A percentile compares a stretch with the other conserved stretches of the same genome.
Evolutionary conservation across 1,284 basidiomycete species (phyloP).

Genomic region (Paramarasmius palmivorus): DNA sequence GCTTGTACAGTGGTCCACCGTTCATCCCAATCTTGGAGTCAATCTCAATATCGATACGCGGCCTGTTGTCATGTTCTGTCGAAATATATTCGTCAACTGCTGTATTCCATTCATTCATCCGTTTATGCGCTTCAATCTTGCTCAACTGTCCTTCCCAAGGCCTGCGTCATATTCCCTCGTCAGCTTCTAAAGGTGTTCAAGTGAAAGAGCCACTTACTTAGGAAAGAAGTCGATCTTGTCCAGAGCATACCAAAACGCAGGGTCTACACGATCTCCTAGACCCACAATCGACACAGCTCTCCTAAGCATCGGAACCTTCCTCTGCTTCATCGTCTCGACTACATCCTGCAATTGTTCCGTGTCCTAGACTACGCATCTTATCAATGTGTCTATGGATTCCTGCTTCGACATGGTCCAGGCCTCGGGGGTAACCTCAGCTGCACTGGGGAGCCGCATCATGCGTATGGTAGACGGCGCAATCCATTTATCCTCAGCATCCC

Average conservation of each 20-base stretch:
- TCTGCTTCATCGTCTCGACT: background rate
- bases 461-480: background rate
- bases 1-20: constrained; percentile 6
- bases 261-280: background rate
- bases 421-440: no score
- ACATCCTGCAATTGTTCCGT: no score
- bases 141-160: constrained; percentile 1
- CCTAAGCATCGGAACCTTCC: background rate
- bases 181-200: no score
- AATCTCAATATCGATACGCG: constrained; percentile 1
- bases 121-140: background rate
- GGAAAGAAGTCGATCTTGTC: background rate
- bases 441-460: background rate
- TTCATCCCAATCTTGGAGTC: constrained; percentile 3
- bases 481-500: background rate
- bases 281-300: background rate
- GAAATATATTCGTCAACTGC: constrained; percentile 3
- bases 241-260: constrained; percentile 7
- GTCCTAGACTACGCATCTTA: no score
- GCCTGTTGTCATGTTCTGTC: background rate
- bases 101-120: constrained; percentile 3
- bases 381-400: no score
- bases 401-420: no score
- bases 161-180: background rate
- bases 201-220: no score